Base-by-base conservation (phyloP, 2,329 filamentous ascomycete species). In the Apiospora marii region DNA sequence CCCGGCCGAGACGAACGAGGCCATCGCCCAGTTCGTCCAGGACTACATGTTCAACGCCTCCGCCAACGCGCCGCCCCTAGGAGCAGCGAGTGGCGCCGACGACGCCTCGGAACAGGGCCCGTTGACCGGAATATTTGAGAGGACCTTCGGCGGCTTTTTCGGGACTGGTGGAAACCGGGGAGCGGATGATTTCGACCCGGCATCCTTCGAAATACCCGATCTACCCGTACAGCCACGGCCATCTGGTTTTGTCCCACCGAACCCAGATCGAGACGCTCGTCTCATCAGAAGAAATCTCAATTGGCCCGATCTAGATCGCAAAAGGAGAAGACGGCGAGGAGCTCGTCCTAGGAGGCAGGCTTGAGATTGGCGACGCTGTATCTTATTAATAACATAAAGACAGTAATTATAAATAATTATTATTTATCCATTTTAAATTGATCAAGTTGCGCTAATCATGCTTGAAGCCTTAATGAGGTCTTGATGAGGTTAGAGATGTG, bases 171-270 rank as follows among this genome's bases (percentile, higher is more conserved):
- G 58, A 4, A 64, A 37, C 8, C 34, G 30, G 19, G 58, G 58
- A 19, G 19, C 58, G 19, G 30, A 13, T 13, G 58, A n/a, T 4
- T 14, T 41, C 30, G 58, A 64, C 19, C 58, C 19, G 27, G 53
- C 53, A 64, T 64, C 58, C 37, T 64, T 64, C 19, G 30, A 37
- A 7, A 64, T 64, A 64, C 58, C 58, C 3, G 58, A 64, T 41
- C 58, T 64, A 37, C 58, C 27, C 30, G 30, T 37, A n/a, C 16
- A 37, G 30, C 58, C 58, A 64, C 13, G n/a, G 30, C 58, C 58
- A 37, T 30, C 58, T 41, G 30, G 30, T 3, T 64, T 13, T n/a
- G 58, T 41, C 19, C 30, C 30, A n/a, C 58, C 58, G 19, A 19
- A 64, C n/a, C 30, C 58, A 37, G 30, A 37, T n/a, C 30, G 30